Base-by-base conservation (phyloP, 768 basidiomycete genomes). In the Auriscalpium orientale region DNA sequence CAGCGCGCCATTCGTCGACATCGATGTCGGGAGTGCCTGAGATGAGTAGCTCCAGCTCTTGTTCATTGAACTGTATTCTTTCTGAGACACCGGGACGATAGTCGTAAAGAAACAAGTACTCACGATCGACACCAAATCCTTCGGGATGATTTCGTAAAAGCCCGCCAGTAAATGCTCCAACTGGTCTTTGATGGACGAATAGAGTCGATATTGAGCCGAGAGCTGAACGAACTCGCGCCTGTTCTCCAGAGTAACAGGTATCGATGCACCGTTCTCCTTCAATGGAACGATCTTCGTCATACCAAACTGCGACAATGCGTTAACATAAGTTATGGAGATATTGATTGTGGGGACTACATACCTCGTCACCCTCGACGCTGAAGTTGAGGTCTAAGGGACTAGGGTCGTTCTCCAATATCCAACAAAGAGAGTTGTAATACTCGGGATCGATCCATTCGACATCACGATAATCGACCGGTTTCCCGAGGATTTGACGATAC, bases 1-100 rank as follows among this genome's bases (percentile, higher is more conserved):
- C 90, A 15, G 88, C 85, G 53, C 91, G 83, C 92, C 93, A 95
- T 71, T 98, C 97, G 68, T 99, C 97, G 2, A 98, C 92, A 63
- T 98, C 95, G 60, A 99, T 93, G 62, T 95, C 94, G n/a, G 97
- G 95, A 18, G 95, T 94, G 22, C 97, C 97, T 4, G 92, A 95
- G 58, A 97, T 95, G 46, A 97, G 79, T 15, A 97, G 78, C 69
- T 97, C 94, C 34, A 97, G 80, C 65, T 97, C 94, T 73, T 93
- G 87, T 63, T 95, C 93, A 64, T 93, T 93, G 74, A 95, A 95
- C 91, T 93, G 49, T 18, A 40, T 21, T 43, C 49, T 44, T 18
- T 8, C 43, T 70, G 59, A 56, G 65, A 65, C 1, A 22, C 16
- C 15, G 10, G 18, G 20, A 34, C 16, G 16, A 45, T 12, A 60